phyloP scores from a whole-genome alignment of 257 asterid genomes.

The Asclepias syriaca region DNA sequence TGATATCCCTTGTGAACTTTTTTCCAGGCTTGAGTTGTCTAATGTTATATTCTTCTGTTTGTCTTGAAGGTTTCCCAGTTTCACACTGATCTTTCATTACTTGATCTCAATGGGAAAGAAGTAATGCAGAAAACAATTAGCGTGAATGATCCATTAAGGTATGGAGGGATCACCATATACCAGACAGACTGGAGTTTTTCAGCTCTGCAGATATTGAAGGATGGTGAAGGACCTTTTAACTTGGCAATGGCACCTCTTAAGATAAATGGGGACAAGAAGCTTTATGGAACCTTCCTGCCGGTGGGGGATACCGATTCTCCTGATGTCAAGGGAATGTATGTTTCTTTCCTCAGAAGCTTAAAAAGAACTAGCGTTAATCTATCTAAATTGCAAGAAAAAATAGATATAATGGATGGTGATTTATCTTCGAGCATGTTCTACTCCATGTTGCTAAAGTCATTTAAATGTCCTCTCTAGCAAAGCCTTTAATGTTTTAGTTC shows the following conservation, averaged over 20 bases:
- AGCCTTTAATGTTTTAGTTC: background rate
- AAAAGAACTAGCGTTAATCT: background rate
- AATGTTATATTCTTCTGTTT: slow-evolving; percentile 10
- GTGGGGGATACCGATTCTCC: slow-evolving; percentile 50
- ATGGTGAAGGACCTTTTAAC: slow-evolving; percentile 84
- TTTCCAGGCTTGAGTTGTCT: slow-evolving; percentile 45
- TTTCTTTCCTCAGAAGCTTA: slow-evolving; percentile 11
- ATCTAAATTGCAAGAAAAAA: background rate
- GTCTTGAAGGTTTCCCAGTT: slow-evolving; percentile 72
- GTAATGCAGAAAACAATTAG: slow-evolving; percentile 77
- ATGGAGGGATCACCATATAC: slow-evolving; percentile 65
- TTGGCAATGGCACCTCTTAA: slow-evolving; percentile 90
- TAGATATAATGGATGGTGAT: background rate
- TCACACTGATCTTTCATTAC: slow-evolving; percentile 75
- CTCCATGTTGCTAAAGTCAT: background rate
- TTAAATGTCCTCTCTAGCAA: background rate
- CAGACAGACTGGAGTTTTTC: slow-evolving; percentile 73
- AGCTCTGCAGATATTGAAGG: slow-evolving; percentile 62
- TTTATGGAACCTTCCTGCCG: slow-evolving; percentile 79
- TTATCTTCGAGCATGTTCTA: background rate
- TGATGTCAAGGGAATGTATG: slow-evolving; percentile 73
- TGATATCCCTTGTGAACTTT: background rate
- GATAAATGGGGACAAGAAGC: slow-evolving; percentile 83
- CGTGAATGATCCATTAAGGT: slow-evolving; percentile 86
- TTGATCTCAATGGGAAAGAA: slow-evolving; percentile 80